These are phyloP conservation scores for Lichtheimia hyalospora DNA, from an alignment of 371 early-diverging fungal species.

Conservation along the genomic window DNA sequence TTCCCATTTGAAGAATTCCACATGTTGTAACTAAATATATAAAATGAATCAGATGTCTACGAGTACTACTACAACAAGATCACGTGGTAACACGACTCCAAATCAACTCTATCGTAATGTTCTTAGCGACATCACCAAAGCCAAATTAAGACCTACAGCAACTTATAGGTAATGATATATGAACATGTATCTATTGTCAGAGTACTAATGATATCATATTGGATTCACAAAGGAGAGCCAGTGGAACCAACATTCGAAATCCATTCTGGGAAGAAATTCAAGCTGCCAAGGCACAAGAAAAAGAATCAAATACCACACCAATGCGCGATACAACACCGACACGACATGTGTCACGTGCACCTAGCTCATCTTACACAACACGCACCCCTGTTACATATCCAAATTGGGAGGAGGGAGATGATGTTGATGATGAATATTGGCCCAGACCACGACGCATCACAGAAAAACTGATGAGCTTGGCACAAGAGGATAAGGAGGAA, in stretches of 20 bases:
- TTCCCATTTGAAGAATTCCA: background rate
- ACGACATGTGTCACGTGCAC: too few species aligned
- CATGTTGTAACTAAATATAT: background rate
- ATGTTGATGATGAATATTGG: constrained; percentile 4
- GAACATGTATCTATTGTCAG: background rate
- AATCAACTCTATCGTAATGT: constrained; percentile 6
- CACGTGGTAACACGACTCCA: constrained; percentile 3
- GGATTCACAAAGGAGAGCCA: constrained; percentile 6
- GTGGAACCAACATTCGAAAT: constrained; percentile 11
- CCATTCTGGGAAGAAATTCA: constrained; percentile 20
- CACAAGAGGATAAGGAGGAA: constrained; percentile 14
- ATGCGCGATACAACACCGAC: background rate
- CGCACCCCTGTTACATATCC: too few species aligned
- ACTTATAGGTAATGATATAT: constrained; percentile 4
- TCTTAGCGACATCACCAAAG: constrained; percentile 12
- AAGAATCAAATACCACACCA: background rate
- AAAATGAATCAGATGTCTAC: background rate
- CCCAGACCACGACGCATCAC: constrained; percentile 8
- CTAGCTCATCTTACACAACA: too few species aligned
- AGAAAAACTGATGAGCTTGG: constrained; percentile 10
- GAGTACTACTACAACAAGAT: too few species aligned
- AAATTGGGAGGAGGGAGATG: constrained; percentile 3
- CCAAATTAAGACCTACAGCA: constrained; percentile 9
- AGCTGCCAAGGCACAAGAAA: background rate
- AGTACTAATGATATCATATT: background rate